phyloP scores from a whole-genome alignment of 2,329 filamentous ascomycete species.

The Diaporthe australafricana region DNA sequence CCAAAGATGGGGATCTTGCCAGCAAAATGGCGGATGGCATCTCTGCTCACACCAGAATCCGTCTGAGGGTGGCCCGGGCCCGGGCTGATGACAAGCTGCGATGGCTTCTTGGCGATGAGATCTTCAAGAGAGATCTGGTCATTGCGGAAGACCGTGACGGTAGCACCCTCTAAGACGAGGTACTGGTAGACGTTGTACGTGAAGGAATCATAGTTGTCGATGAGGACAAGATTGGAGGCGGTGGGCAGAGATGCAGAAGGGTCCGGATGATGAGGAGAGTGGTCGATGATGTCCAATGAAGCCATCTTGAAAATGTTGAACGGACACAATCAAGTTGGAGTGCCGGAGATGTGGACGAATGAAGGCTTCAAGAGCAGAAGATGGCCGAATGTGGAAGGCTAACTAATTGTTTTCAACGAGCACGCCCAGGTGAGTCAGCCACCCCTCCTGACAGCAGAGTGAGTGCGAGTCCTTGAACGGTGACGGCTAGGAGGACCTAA shows the following conservation, averaged over 20 bases:
- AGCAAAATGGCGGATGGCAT: constrained; percentile 89
- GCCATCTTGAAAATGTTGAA: constrained; percentile 57
- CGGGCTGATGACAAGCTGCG: constrained; percentile 93
- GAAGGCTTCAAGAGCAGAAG: background rate
- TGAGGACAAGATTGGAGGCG: constrained; percentile 91
- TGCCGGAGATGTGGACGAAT: constrained; percentile 19
- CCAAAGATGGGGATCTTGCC: constrained; percentile 96
- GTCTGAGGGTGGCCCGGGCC: constrained; percentile 92
- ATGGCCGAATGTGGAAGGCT: background rate
- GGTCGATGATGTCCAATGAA: constrained; percentile 69
- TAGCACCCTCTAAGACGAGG: constrained; percentile 93
- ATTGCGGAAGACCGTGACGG: constrained; percentile 89
- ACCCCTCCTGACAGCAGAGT: background rate
- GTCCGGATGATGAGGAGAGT: constrained; percentile 87
- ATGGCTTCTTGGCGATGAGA: constrained; percentile 84
- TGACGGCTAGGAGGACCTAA: background rate
- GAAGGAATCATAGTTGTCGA: constrained; percentile 99
- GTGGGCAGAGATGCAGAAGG: constrained; percentile 78
- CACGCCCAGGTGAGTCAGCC: constrained; percentile 11
- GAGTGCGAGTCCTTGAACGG: background rate
- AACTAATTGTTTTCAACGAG: background rate
- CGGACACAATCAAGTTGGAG: background rate
- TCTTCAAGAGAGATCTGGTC: constrained; percentile 90
- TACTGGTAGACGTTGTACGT: constrained; percentile 99
- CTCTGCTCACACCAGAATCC: constrained; percentile 93